Base-by-base conservation (phyloP, 2,329 filamentous ascomycete species). In the Phaeosphaeriaceae sp. region DNA sequence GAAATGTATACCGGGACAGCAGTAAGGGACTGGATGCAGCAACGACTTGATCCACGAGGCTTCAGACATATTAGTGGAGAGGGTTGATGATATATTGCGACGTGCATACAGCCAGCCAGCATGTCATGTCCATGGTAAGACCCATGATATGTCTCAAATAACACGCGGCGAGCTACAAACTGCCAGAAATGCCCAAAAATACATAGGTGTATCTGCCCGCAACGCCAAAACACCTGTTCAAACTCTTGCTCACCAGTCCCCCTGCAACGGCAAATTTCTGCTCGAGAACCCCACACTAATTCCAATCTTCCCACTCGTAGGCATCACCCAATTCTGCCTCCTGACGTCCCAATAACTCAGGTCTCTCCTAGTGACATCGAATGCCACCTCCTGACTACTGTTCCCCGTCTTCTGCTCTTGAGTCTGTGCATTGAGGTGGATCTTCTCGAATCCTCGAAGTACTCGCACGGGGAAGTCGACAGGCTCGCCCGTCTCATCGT, bases 401-500 rank as follows among this genome's bases (percentile, higher is more conserved):
- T 63, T 67, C 5, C 65, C 66, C 2, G 23, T 58, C 1, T 67
- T 66, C 52, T 69, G 63, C n/a, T 66, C 66, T 23, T 68, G 54
- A 49, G 64, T 56, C 13, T 61, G 52, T n/a, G 71, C 69, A 40
- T 69, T 63, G 0, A 82, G 55, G 15, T 69, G 52, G 8, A 82
- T 44, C 61, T 83, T 84, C 21, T 81, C 79, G 49, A 81, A 84
- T 1, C 73, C 77, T 3, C 82, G 67, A 5, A 84, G 64, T 17
- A 78, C 76, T 2, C 71, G 59, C 3, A 78, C 70, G 0, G 78
- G 77, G 49, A 92, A 93, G 26, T 92, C 89, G 22, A 83, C 81
- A n/a, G 64, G 46, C 55, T 83, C 79, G 8, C 78, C 75, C 13
- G 81, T 81, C 53, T 77, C 76, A 0, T 70, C 64, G 52, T 82